Evolutionary conservation across 148 eudicot species (phyloP).

Genomic region (Persicaria maculosa): DNA sequence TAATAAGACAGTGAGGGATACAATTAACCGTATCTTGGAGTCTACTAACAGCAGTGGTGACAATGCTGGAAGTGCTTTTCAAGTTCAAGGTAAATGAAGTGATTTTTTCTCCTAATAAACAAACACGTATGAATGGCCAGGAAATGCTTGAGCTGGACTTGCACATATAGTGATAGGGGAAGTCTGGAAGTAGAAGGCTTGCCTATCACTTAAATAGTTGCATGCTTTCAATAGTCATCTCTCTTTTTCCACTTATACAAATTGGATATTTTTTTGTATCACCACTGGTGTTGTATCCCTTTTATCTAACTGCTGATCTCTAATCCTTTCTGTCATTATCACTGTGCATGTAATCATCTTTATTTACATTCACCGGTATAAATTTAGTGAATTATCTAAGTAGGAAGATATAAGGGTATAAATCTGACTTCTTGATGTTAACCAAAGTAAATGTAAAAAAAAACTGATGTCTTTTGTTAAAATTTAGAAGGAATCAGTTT

Average conservation of each 20-base stretch:
- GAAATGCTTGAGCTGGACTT: neutral
- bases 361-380: neutral
- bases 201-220: neutral
- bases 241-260: neutral
- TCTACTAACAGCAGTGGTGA: conserved; percentile 67
- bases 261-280: neutral
- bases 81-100: conserved; percentile 50
- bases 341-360: neutral
- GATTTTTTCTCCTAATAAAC: neutral
- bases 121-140: neutral
- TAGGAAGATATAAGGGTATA: neutral
- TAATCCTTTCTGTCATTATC: neutral
- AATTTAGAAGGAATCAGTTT: neutral
- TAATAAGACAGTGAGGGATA: conserved; percentile 74
- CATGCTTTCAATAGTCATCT: neutral
- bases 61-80: conserved; percentile 59
- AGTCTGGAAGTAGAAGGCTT: neutral
- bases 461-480: neutral
- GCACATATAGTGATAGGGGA: neutral
- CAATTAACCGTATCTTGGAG: conserved; percentile 74
- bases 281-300: neutral
- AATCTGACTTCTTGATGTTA: neutral
- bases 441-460: neutral
- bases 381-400: neutral
- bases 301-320: neutral